A percentile compares a stretch with the other conserved stretches of the same genome.
These are phyloP conservation scores for Pachysolen tannophilus DNA, from an alignment of 805 yeast genomes.

Conservation along the genomic window DNA sequence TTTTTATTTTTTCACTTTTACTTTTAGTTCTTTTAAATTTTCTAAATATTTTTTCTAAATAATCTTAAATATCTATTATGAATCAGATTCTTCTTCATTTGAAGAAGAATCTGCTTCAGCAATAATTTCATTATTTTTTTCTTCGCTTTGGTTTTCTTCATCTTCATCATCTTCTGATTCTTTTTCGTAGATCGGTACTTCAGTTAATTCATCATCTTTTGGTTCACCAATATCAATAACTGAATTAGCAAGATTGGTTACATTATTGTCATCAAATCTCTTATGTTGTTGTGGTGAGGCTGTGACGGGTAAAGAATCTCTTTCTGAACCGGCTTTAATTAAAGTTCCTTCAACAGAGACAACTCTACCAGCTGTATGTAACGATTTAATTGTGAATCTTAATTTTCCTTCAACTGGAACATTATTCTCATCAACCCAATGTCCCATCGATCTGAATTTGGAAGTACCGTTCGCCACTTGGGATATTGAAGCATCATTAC, in stretches of 20 bases:
- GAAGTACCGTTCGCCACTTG: too few species aligned
- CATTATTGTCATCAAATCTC: conserved; percentile 28
- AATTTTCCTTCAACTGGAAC: conserved; percentile 76
- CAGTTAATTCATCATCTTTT: neutral
- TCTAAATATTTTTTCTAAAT: neutral
- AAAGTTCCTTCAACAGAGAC: conserved; percentile 87
- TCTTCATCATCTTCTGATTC: conserved; percentile 17
- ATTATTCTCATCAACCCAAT: conserved; percentile 79
- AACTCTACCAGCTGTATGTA: conserved; percentile 73
- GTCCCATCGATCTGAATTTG: conserved; percentile 60
- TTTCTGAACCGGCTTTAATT: conserved; percentile 47
- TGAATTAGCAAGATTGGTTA: too few species aligned
- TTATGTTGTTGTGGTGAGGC: conserved; percentile 29
- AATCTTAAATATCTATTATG: neutral
- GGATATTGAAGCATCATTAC: too few species aligned
- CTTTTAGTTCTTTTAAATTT: neutral
- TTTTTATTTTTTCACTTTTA: neutral
- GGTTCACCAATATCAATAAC: neutral
- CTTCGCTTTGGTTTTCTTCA: too few species aligned
- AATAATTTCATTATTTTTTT: too few species aligned
- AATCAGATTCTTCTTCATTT: conserved; percentile 13
- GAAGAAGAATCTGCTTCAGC: conserved; percentile 17
- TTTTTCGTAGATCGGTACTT: conserved; percentile 16
- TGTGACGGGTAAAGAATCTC: conserved; percentile 43
- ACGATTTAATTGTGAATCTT: conserved; percentile 61